Evolutionary conservation across 495 filamentous ascomycete genomes (phyloP).

Genomic region (Tuber calosporum): DNA sequence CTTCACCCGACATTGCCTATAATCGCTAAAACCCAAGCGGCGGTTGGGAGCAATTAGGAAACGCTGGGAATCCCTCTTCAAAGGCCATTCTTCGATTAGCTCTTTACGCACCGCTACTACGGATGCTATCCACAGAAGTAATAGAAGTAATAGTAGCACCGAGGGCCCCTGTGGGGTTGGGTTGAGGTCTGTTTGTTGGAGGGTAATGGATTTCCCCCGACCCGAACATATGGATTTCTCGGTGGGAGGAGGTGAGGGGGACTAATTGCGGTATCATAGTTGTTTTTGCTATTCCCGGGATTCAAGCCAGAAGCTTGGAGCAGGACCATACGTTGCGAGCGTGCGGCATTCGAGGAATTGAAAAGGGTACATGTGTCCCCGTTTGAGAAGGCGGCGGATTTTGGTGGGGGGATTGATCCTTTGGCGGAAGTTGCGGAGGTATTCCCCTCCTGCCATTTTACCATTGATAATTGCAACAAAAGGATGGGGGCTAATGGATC

Average conservation of each 20-base stretch:
- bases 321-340: constrained; percentile 57
- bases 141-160: constrained; percentile 44
- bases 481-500: background rate
- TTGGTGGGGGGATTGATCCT: constrained; percentile 70
- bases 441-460: constrained; percentile 31
- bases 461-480: constrained; percentile 17
- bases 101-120: constrained; percentile 56
- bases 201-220: constrained; percentile 48
- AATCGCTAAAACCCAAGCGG: background rate
- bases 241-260: constrained; percentile 15
- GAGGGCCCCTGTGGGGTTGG: constrained; percentile 61
- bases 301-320: constrained; percentile 63
- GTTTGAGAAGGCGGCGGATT: constrained; percentile 72
- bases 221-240: background rate
- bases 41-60: constrained; percentile 13
- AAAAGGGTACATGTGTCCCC: constrained; percentile 15
- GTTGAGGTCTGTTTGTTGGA: constrained; percentile 88
- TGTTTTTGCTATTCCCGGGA: constrained; percentile 71
- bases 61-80: constrained; percentile 35
- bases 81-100: constrained; percentile 11
- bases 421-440: constrained; percentile 79
- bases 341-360: constrained; percentile 61
- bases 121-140: constrained; percentile 39
- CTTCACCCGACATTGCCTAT: background rate
- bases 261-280: constrained; percentile 45